Evolutionary conservation across 495 filamentous ascomycete species (phyloP), one percentile per base, ranked within the genome.

Genomic region (Tuber calosporum): DNA sequence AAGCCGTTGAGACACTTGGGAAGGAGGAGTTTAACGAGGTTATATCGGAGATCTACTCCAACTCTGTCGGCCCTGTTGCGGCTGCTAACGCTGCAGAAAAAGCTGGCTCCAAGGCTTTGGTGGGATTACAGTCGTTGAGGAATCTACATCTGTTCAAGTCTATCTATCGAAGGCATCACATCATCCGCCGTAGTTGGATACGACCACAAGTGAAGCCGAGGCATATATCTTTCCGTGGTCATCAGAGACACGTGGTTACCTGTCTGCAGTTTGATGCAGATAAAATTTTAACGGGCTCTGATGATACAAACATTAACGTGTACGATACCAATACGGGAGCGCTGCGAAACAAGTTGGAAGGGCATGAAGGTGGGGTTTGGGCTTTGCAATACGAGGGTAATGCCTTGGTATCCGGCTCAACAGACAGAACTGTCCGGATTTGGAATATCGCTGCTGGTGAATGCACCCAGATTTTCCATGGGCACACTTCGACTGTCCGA

Each of bases 331-430:
- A 94, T 82, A 98, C 93, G 8, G 95, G 95, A 72, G 91, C 90
- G 72, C 83, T 96, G 69, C 88, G 92, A 73, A 91, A 88, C 70
- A 92, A 89, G 48, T 87, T 99, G 6, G 90, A 91, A 80, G 95
- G 95, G 30, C 95, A 99, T 81, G 96, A 99, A 79, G 95, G 95
- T 66, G 95, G 95, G 66, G 95, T 99, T 7, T 99, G 95, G 95
- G 95, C 95, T 67, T 86, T 99, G 41, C 93, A 99, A 79, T 98
- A 99, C 79, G 89, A 96, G 75, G 94, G 93, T 69, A 97, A 98
- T 79, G 92, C 90, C 19, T 84, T 99, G 34, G 95, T 99, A 4
- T 99, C 95, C 42, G 95, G 96, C 19, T 97, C 94, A 34, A 99
- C 95, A 0, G 95, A 99, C 83, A 88, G 95, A 39, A 93, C 95